A percentile compares a stretch with the other conserved stretches of the same genome.
Evolutionary conservation across 768 basidiomycete genomes (phyloP).

Genomic region (Podaxis sp.): DNA sequence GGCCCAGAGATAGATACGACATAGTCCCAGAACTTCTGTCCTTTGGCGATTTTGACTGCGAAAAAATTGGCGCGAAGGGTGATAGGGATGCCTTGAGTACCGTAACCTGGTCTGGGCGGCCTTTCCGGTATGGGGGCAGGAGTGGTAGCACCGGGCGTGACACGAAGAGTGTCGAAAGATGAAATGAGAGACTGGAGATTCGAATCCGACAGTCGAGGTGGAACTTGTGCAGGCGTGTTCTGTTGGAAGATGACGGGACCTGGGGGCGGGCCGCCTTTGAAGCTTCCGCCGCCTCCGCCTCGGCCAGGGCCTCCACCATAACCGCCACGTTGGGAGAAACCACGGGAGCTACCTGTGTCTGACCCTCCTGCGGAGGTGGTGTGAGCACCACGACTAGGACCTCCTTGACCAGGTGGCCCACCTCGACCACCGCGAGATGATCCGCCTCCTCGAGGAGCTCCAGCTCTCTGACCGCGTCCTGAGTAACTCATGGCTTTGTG

Average conservation of each 20-base stretch:
- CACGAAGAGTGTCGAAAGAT: constrained; percentile 31
- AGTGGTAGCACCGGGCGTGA: constrained; percentile 5
- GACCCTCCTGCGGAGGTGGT: constrained; percentile 5
- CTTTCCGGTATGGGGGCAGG: constrained; percentile 22
- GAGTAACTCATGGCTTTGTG: constrained; percentile 24
- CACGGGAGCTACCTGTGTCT: not conserved
- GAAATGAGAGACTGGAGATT: constrained; percentile 36
- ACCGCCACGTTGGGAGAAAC: not conserved
- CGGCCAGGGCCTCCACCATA: not conserved
- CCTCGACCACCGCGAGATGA: constrained; percentile 21
- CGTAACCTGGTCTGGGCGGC: constrained; percentile 56
- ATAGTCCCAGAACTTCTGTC: constrained; percentile 50
- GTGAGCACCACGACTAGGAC: constrained; percentile 16
- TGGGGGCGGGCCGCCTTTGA: constrained; percentile 22
- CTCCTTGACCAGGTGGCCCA: constrained; percentile 19
- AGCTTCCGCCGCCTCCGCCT: constrained; percentile 13
- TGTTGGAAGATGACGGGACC: constrained; percentile 38
- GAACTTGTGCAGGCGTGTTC: constrained; percentile 30
- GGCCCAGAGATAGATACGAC: constrained; percentile 45
- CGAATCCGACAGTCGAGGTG: constrained; percentile 32
- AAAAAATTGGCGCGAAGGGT: constrained; percentile 63
- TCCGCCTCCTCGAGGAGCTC: constrained; percentile 27
- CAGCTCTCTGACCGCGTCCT: constrained; percentile 17
- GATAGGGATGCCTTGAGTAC: constrained; percentile 44
- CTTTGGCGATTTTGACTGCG: constrained; percentile 42